Conservation (phyloP, 768 basidiomycete genomes). For the Suillus lakei region DNA sequence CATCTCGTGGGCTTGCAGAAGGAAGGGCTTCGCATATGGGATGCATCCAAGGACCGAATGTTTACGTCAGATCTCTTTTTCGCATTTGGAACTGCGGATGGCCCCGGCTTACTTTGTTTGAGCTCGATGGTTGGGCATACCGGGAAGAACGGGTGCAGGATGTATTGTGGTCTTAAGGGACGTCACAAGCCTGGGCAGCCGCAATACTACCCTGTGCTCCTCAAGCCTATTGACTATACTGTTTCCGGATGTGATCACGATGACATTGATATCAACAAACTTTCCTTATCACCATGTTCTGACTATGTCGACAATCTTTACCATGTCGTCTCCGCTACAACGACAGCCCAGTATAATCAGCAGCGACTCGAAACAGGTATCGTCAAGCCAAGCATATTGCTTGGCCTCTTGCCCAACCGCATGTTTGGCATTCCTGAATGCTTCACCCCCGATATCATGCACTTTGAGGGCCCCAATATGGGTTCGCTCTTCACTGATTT, state of each 20-base stretch:
- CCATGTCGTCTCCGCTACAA: slow-evolving; percentile 3
- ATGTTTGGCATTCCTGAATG: slow-evolving; percentile 35
- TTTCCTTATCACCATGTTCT: slow-evolving; percentile 1
- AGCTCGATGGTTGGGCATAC: slow-evolving; percentile 42
- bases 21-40: slow-evolving; percentile 26
- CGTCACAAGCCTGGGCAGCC: slow-evolving; percentile 34
- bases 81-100: slow-evolving; percentile 34
- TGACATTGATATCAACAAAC: slow-evolving; percentile 26
- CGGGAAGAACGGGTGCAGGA: slow-evolving; percentile 27
- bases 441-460: slow-evolving; percentile 49
- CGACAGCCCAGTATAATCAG: slow-evolving; percentile 26
- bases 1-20: slow-evolving; percentile 21
- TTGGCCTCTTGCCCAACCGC: slow-evolving; percentile 28
- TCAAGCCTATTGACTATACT: slow-evolving; percentile 31
- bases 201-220: slow-evolving; percentile 41
- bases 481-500: slow-evolving; percentile 20
- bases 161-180: slow-evolving; percentile 35
- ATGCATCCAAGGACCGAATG: slow-evolving; percentile 15
- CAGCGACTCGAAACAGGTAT: slow-evolving; percentile 38
- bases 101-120: slow-evolving; percentile 35
- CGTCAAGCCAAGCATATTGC: slow-evolving; percentile 40
- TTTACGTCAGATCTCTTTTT: slow-evolving; percentile 19
- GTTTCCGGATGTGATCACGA: slow-evolving; percentile 25
- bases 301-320: neutral
- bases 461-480: slow-evolving; percentile 36